phyloP scores from a whole-genome alignment of 257 asterid species.

The Paulownia fortunei region DNA sequence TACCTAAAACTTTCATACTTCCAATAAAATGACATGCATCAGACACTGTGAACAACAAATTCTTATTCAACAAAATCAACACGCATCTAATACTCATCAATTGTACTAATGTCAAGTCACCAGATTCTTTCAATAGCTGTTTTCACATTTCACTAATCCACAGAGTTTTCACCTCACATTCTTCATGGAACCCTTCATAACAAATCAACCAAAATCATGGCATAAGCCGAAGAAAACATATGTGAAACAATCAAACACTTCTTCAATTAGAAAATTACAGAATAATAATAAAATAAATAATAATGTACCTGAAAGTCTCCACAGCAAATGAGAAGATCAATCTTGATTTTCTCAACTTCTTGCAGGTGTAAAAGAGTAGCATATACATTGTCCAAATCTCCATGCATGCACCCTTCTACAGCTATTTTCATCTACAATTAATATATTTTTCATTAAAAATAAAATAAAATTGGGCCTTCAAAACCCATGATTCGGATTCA shows the following conservation, averaged over 20 bases:
- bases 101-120: not conserved
- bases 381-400: slow-evolving; percentile 90
- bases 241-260: not conserved
- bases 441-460: slow-evolving; percentile 10
- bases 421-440: slow-evolving; percentile 85
- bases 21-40: not conserved
- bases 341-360: slow-evolving; percentile 69
- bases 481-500: slow-evolving; percentile 2
- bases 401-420: slow-evolving; percentile 98
- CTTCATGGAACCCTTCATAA: not conserved
- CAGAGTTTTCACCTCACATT: not conserved
- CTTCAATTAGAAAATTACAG: not conserved
- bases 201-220: not conserved
- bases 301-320: slow-evolving; percentile 91
- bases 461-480: not conserved
- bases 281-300: not conserved
- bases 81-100: not conserved
- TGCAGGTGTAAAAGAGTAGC: slow-evolving; percentile 77
- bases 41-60: not conserved
- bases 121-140: not conserved
- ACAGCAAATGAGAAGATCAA: slow-evolving; percentile 93
- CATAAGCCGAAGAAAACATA: not conserved
- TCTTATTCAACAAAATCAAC: not conserved
- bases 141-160: not conserved
- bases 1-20: not conserved